Evolutionary conservation across 352 stramenopile species (phyloP).

Genomic region (Pythium monospermum): DNA sequence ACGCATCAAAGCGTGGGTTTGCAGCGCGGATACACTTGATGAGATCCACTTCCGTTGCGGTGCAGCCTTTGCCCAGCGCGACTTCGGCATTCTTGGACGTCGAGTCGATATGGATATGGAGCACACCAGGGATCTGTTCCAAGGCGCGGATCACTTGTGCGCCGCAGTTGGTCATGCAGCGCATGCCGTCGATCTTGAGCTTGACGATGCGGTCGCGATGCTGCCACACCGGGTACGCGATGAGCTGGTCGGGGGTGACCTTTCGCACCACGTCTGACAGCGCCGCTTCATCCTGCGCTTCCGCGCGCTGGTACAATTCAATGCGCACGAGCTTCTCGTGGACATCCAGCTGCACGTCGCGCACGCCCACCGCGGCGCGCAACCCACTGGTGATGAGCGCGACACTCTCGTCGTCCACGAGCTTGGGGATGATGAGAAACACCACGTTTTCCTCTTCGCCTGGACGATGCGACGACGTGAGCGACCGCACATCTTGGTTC

Average conservation of each 20-base stretch:
- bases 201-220: constrained; percentile 75
- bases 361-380: constrained; percentile 28
- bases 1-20: constrained; percentile 73
- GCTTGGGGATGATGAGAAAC: constrained; percentile 62
- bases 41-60: constrained; percentile 79
- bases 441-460: constrained; percentile 56
- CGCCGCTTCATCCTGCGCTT: constrained; percentile 42
- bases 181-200: constrained; percentile 76
- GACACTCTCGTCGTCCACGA: constrained; percentile 27
- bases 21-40: constrained; percentile 76
- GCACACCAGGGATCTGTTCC: constrained; percentile 74
- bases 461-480: constrained; percentile 53
- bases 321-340: constrained; percentile 66
- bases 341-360: constrained; percentile 49
- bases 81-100: constrained; percentile 75
- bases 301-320: constrained; percentile 33
- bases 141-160: constrained; percentile 73
- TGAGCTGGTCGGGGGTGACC: constrained; percentile 34
- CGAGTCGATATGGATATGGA: constrained; percentile 81
- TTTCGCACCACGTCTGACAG: constrained; percentile 55
- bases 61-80: constrained; percentile 70
- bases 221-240: constrained; percentile 80
- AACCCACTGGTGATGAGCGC: constrained; percentile 34
- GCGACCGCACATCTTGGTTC: constrained; percentile 63
- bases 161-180: constrained; percentile 86